phyloP scores from a whole-genome alignment of 441 rosid species.

The Viola pubescens region DNA sequence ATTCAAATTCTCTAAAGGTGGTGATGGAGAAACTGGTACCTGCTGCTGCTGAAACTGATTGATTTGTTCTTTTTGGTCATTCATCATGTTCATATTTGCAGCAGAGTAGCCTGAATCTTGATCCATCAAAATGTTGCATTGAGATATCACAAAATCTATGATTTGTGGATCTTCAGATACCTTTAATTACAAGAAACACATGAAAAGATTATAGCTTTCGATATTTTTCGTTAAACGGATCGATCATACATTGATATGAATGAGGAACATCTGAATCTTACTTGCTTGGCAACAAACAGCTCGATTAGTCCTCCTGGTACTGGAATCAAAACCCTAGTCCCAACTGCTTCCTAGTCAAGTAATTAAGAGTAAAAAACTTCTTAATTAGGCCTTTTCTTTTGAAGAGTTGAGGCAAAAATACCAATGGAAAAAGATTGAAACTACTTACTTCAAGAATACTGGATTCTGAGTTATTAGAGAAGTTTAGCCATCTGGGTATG shows the following conservation, averaged over 20 bases:
- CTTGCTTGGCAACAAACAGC: constrained; percentile 69
- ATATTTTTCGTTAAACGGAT: not conserved
- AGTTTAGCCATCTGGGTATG: constrained; percentile 62
- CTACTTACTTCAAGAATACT: constrained; percentile 37
- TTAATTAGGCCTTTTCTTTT: not conserved
- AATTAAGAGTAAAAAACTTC: not conserved
- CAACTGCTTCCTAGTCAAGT: constrained; percentile 43
- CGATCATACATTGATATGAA: not conserved
- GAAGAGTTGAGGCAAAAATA: not conserved
- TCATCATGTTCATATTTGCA: not conserved
- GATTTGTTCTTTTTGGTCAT: constrained; percentile 22
- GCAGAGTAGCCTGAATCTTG: constrained; percentile 28
- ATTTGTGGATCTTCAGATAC: constrained; percentile 63
- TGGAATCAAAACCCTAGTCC: constrained; percentile 76
- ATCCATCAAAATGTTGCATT: constrained; percentile 38
- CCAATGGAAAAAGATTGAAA: not conserved
- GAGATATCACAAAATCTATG: constrained; percentile 52
- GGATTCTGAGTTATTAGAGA: constrained; percentile 38
- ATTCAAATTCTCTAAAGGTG: constrained; percentile 29
- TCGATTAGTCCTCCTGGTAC: constrained; percentile 68
- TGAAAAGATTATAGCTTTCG: not conserved
- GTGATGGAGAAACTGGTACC: constrained; percentile 16
- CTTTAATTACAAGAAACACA: constrained; percentile 23
- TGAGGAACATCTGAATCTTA: constrained; percentile 12
- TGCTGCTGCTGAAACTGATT: constrained; percentile 14